A percentile compares a stretch with the other conserved stretches of the same genome.
phyloP scores from a whole-genome alignment of 1,284 basidiomycete species.

The Sporisorium reilianum region DNA sequence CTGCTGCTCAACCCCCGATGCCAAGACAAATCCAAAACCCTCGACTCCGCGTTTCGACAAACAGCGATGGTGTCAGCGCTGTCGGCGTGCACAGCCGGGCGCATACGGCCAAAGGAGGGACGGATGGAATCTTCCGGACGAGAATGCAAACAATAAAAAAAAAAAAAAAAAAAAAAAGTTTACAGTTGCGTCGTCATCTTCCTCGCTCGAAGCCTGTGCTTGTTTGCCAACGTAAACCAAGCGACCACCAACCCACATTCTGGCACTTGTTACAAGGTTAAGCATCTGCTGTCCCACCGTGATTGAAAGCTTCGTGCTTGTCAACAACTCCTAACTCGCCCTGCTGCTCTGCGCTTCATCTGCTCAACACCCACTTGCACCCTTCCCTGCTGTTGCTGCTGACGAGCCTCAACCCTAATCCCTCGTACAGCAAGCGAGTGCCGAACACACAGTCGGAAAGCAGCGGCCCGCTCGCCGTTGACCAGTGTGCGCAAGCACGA shows the following conservation, averaged over 20 bases:
- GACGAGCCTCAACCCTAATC: not conserved
- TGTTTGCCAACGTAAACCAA: not conserved
- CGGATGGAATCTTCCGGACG: conserved; percentile 14
- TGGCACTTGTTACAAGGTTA: not conserved
- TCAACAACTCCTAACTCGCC: not conserved
- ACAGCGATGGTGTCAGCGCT: no score
- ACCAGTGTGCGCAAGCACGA: not conserved
- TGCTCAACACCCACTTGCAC: not conserved
- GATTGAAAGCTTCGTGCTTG: not conserved
- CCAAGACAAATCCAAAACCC: conserved; percentile 4
- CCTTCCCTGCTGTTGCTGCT: not conserved
- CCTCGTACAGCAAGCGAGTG: conserved; percentile 5
- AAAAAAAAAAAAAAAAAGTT: no score
- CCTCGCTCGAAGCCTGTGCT: not conserved
- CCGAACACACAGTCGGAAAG: not conserved
- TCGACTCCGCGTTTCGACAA: not conserved
- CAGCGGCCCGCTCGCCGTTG: not conserved
- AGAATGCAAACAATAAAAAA: conserved; percentile 1
- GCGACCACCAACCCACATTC: no score
- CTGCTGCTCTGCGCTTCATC: not conserved
- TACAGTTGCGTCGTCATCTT: no score
- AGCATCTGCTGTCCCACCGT: not conserved
- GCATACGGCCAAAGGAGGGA: no score
- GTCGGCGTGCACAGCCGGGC: not conserved
- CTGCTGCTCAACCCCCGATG: not conserved